These are phyloP conservation scores for Quercus mongolica DNA, from an alignment of 306 rosid species.

Conservation along the genomic window DNA sequence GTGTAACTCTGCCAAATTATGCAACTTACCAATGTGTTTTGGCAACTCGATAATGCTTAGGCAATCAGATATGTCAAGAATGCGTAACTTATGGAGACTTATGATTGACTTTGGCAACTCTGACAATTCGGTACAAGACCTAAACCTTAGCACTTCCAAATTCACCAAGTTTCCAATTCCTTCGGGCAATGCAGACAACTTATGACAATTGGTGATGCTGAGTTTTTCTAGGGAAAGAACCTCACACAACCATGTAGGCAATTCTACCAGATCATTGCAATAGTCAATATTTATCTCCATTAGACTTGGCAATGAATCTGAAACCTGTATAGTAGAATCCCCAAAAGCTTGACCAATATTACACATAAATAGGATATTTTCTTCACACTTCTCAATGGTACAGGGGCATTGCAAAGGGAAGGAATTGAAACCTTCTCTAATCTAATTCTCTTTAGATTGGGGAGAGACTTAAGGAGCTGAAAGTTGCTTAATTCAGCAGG, in stretches of 20 bases:
- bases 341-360: slow-evolving; percentile 27
- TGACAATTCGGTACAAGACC: slow-evolving; percentile 25
- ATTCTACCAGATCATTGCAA: slow-evolving; percentile 27
- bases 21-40: slow-evolving; percentile 34
- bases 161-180: slow-evolving; percentile 25
- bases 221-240: slow-evolving; percentile 24
- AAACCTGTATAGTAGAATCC: slow-evolving; percentile 4
- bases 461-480: not conserved
- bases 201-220: slow-evolving; percentile 41
- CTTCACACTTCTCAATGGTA: slow-evolving; percentile 9
- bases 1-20: slow-evolving; percentile 30
- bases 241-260: slow-evolving; percentile 28
- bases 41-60: slow-evolving; percentile 27
- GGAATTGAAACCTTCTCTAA: slow-evolving; percentile 21
- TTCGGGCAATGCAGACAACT: slow-evolving; percentile 21
- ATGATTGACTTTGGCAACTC: slow-evolving; percentile 18
- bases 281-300: slow-evolving; percentile 37
- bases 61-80: slow-evolving; percentile 40
- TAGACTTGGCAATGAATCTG: slow-evolving; percentile 35
- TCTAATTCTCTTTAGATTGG: not conserved
- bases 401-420: not conserved
- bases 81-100: slow-evolving; percentile 24
- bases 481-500: not conserved
- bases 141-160: slow-evolving; percentile 31
- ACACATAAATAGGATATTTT: slow-evolving; percentile 45